Base-by-base conservation (phyloP, 2,329 filamentous ascomycete genomes). In the Eutypella sp. region DNA sequence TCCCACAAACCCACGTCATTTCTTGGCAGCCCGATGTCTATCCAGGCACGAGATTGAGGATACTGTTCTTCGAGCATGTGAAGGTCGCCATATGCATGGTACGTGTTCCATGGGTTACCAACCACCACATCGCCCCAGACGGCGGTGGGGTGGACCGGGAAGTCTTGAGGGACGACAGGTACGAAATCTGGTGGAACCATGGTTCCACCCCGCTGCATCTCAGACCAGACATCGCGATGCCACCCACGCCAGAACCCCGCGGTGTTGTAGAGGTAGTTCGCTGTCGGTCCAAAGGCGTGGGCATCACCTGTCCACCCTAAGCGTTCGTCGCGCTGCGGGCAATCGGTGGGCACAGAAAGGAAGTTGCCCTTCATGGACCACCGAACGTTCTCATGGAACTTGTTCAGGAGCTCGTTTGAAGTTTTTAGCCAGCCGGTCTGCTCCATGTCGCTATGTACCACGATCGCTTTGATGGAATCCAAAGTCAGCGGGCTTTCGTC, bases 321-420 rank as follows among this genome's bases (percentile, higher is more conserved):
- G 1, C 73, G 63, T 54, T 77, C 73, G 42, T 78, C 74, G 18
- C 74, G 61, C 48, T 75, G 72, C 2, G 58, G 55, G 29, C 59
- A 61, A 23, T 83, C 79, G 0, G 78, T 82, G 0, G 78, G 78
- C 0, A 82, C 60, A 0, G 69, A 71, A 3, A 82, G 52, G 52
- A 83, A 82, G 51, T 82, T 83, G 0, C 77, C 77, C 23, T 70
- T 69, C 72, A 81, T 79, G 5, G 70, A 71, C 79, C 79, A 82
- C 24, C 65, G 55, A 0, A 76, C 68, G 44, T 83, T 83, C 1
- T 67, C 44, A 50, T 82, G 73, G 4, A 84, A 68, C 39, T 73
- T 63, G 51, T 81, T 82, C 22, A 83, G 50, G 3, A 72, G 59
- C 0, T 53, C 40, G 40, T 82, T 59, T 0, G 78, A 82, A 46